Conservation (phyloP, 805 yeast genomes). For the Ascoidea rubescens region DNA sequence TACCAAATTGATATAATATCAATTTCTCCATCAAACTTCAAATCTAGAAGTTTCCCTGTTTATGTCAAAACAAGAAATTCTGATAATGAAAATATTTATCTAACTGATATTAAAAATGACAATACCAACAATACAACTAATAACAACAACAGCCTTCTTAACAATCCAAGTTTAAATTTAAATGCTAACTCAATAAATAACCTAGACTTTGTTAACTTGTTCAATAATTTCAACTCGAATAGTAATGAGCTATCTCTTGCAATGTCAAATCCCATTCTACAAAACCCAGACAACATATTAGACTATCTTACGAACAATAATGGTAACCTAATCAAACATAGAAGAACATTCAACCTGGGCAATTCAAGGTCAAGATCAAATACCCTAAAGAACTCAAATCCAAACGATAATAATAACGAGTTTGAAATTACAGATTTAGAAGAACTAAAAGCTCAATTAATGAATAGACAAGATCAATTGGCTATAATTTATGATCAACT, state of each 20-base stretch:
- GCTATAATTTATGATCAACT: neutral
- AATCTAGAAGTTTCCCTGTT: conserved; percentile 5
- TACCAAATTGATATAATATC: conserved; percentile 10
- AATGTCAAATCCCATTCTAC: neutral
- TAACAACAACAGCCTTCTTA: neutral
- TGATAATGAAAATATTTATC: neutral
- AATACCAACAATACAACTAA: neutral
- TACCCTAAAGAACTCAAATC: conserved; percentile 4
- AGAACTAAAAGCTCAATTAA: conserved; percentile 1
- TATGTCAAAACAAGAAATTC: conserved; percentile 2
- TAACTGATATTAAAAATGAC: neutral
- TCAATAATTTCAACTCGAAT: too few relatives aligned
- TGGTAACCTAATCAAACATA: neutral
- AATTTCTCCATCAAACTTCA: conserved; percentile 2
- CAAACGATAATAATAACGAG: conserved; percentile 8
- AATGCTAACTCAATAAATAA: conserved; percentile 3
- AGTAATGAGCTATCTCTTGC: neutral
- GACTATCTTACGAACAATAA: neutral
- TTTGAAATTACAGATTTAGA: conserved; percentile 20
- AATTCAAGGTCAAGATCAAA: neutral
- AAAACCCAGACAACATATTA: neutral
- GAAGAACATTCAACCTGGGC: neutral
- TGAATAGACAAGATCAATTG: neutral
- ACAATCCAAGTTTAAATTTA: conserved; percentile 5
- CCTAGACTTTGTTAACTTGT: too few relatives aligned